Base-by-base conservation (phyloP, 2,329 filamentous ascomycete species). In the Penicillium thymicola region DNA sequence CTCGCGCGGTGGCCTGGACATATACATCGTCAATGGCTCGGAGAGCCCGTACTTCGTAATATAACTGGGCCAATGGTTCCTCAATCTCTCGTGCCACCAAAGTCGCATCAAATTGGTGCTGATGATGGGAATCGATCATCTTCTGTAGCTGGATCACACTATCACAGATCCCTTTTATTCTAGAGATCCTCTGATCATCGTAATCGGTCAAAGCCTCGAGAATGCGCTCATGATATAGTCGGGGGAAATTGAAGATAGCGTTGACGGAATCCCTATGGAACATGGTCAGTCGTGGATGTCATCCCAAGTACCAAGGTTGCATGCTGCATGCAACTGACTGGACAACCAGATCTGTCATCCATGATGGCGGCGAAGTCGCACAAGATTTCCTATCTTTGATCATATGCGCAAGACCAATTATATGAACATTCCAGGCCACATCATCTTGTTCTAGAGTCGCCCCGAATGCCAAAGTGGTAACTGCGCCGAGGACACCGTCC, bases 391-490 rank as follows among this genome's bases (percentile, higher is more conserved):
- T 54, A 10, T 54, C 51, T 54, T 46, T 40, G 28, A 54, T 42
- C 23, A 54, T 54, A 37, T 47, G 42, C 9, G 41, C 10, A 59
- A 61, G 54, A 10, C 67, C 65, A 44, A 67, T 45, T 5, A 66
- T 56, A 37, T 63, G 64, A 18, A 65, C 47, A 16, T 61, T 56
- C 65, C 66, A 68, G 9, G 60, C 56, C 2, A 41, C 5, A 18
- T 60, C 45, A n/a, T 64, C 57, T 34, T 57, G 28, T 10, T 52
- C 30, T 23, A 68, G 46, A 5, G 62, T 55, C 44, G 65, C 67
- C 2, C 62, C 63, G 40, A 70, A 65, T 5, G 61, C 65, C 60
- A 70, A 65, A 1, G 63, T 68, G 30, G 56, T 25, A 14, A 68
- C 65, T 2, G 67, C 54, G 9, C 43, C 62, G 2, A 70, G 56